A percentile compares a stretch with the other conserved stretches of the same genome.
Conservation (phyloP, 2,329 filamentous ascomycete genomes). For the Colletotrichum filicis region DNA sequence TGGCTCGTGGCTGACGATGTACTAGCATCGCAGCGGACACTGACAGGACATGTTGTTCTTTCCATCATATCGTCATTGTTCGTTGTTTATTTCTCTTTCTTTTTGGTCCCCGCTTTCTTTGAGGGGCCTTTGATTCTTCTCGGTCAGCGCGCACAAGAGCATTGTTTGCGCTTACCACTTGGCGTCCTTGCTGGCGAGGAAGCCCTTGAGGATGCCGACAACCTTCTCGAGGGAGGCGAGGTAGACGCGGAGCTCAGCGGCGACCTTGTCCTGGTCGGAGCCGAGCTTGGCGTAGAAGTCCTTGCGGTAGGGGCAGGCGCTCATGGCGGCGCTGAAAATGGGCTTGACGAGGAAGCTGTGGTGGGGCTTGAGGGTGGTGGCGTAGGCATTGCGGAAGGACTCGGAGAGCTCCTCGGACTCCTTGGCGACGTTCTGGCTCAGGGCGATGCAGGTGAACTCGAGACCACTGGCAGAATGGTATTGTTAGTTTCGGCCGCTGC, state of each 20-base stretch:
- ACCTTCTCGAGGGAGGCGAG: constrained; percentile 81
- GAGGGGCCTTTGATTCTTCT: neutral
- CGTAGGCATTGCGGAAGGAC: constrained; percentile 90
- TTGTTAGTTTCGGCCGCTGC: constrained; percentile 6
- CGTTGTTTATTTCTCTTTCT: neutral
- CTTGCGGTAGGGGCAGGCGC: constrained; percentile 89
- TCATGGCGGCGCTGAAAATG: constrained; percentile 93
- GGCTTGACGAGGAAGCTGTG: constrained; percentile 92
- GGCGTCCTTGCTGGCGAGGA: constrained; percentile 65
- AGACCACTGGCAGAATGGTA: constrained; percentile 72
- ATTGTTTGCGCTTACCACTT: constrained; percentile 59
- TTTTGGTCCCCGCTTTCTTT: neutral
- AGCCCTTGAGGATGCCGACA: constrained; percentile 78
- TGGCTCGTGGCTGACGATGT: constrained; percentile 18
- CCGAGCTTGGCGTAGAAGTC: constrained; percentile 94
- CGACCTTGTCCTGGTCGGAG: constrained; percentile 70
- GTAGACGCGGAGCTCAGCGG: constrained; percentile 74
- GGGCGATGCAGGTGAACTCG: constrained; percentile 90
- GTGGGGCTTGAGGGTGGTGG: constrained; percentile 89
- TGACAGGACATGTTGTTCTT: constrained; percentile 18
- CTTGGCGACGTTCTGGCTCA: constrained; percentile 80
- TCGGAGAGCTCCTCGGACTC: constrained; percentile 79
- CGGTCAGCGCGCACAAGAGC: neutral
- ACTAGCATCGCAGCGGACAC: constrained; percentile 22
- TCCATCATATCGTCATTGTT: constrained; percentile 25